Evolutionary conservation across 768 basidiomycete genomes (phyloP), one percentile per base, ranked within the genome.

Genomic region (Mrakia blollopis): DNA sequence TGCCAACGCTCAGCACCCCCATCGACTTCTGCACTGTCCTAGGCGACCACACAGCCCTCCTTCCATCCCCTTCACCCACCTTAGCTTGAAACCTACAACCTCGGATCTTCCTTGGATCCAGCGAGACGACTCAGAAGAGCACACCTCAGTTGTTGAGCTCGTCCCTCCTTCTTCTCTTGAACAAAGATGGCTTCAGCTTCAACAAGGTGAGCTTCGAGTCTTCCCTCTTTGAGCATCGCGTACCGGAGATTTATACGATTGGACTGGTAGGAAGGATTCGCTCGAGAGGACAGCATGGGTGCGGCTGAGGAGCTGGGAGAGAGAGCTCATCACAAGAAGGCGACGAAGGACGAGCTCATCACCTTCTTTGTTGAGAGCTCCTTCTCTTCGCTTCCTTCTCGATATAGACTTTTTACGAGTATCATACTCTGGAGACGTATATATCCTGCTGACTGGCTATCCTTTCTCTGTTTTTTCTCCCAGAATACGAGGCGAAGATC

Each of bases 191-290:
- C 73, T 77, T 77, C 47, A 63, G 80, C 41, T 82, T 83, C 79
- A 81, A 83, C 73, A 80, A 80, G 14, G 82, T 83, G 72, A 75
- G 81, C 79, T 35, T 13, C 71, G 61, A 79, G 18, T 35, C 16
- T 37, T 32, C 14, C 23, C 25, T 41, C 11, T 44, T 44, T 6
- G 14, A 44, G 14, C 8, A 63, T 63, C 1, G 32, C 16, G 28
- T 7, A 57, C 7, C 57, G 57, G 57, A 57, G n/a, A 65, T 65
- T 21, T 37, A 37, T 65, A 11, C 21, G 63, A 13, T 50, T 1
- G 5, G 2, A 21, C 18, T 50, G 47, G 44, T 44, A 44, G n/a
- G 61, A 62, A 62, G 32, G 61, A 62, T 30, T 10, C 11, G 23
- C n/a, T 6, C 16, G 16, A 44, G 47, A 41, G 16, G 18, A 50